Percentiles rank a stretch among this genome's conserved stretches.
phyloP scores from a whole-genome alignment of 768 basidiomycete species.

The Tubosaeta brunneosetosa region DNA sequence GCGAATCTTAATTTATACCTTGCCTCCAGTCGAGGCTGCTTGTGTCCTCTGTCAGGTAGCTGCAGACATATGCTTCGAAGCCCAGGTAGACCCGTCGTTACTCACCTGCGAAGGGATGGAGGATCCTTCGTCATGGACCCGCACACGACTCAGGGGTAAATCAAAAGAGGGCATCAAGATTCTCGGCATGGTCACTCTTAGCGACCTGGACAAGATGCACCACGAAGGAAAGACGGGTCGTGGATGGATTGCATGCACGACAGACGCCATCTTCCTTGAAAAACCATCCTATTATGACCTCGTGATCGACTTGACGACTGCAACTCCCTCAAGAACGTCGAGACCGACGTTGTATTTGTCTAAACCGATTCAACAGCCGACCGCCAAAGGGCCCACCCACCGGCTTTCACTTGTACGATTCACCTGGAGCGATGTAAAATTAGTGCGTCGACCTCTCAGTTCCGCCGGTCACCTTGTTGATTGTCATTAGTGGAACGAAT shows the following conservation, averaged over 20 bases:
- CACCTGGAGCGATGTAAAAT: slow-evolving; percentile 78
- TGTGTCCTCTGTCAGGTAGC: slow-evolving; percentile 60
- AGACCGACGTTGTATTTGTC: slow-evolving; percentile 66
- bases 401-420: slow-evolving; percentile 63
- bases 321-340: slow-evolving; percentile 53
- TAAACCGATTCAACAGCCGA: slow-evolving; percentile 38
- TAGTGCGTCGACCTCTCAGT: slow-evolving; percentile 39
- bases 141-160: slow-evolving; percentile 35
- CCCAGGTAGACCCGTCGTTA: slow-evolving; percentile 26
- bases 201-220: slow-evolving; percentile 60
- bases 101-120: slow-evolving; percentile 19
- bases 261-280: slow-evolving; percentile 81
- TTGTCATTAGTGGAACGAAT: slow-evolving; percentile 62
- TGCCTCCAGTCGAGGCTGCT: slow-evolving; percentile 75
- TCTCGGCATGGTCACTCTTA: slow-evolving; percentile 76
- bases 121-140: slow-evolving; percentile 29
- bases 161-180: slow-evolving; percentile 55
- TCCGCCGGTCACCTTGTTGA: background rate
- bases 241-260: slow-evolving; percentile 87
- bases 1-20: slow-evolving; percentile 74
- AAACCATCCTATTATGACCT: slow-evolving; percentile 77
- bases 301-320: slow-evolving; percentile 72
- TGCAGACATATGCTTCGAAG: slow-evolving; percentile 63
- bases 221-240: slow-evolving; percentile 53
- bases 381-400: slow-evolving; percentile 42